These are phyloP conservation scores for Elaeis guineensis DNA, from an alignment of 176 grass and related monocot species.

Conservation along the genomic window DNA sequence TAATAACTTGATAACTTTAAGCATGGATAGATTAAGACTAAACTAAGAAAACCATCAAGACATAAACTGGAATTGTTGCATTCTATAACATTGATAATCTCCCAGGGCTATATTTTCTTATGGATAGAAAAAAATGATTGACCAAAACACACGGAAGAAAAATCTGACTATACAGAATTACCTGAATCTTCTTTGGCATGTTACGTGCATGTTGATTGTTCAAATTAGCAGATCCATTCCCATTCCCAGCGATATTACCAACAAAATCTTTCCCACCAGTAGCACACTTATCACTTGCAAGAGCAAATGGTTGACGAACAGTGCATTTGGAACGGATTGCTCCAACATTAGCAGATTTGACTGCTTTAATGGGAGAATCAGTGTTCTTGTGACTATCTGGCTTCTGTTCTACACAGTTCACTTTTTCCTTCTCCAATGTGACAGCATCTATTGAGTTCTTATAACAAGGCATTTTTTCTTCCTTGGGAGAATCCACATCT, in stretches of 20 bases:
- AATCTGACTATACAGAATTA: neutral
- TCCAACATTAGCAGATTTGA: slow-evolving; percentile 37
- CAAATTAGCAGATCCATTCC: slow-evolving; percentile 31
- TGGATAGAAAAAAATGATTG: neutral
- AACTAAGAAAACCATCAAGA: no score
- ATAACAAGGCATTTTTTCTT: slow-evolving; percentile 24
- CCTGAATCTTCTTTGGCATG: slow-evolving; percentile 23
- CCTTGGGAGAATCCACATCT: slow-evolving; percentile 50
- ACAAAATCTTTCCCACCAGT: slow-evolving; percentile 34
- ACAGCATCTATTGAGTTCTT: slow-evolving; percentile 25
- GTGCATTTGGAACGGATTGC: slow-evolving; percentile 29
- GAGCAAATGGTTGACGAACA: slow-evolving; percentile 48
- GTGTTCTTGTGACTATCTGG: slow-evolving; percentile 17
- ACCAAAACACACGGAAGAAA: neutral
- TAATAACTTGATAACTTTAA: no score
- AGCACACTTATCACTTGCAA: slow-evolving; percentile 50
- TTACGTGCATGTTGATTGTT: slow-evolving; percentile 29
- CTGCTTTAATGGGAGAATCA: slow-evolving; percentile 12
- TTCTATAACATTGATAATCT: neutral
- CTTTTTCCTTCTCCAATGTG: slow-evolving; percentile 20
- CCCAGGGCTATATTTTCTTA: neutral
- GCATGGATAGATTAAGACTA: no score
- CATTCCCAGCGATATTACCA: slow-evolving; percentile 27
- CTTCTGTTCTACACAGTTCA: slow-evolving; percentile 3
- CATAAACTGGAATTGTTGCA: no score